Evolutionary conservation across 75 land plant genomes (phyloP).

Genomic region (Cunninghamia lanceolata): DNA sequence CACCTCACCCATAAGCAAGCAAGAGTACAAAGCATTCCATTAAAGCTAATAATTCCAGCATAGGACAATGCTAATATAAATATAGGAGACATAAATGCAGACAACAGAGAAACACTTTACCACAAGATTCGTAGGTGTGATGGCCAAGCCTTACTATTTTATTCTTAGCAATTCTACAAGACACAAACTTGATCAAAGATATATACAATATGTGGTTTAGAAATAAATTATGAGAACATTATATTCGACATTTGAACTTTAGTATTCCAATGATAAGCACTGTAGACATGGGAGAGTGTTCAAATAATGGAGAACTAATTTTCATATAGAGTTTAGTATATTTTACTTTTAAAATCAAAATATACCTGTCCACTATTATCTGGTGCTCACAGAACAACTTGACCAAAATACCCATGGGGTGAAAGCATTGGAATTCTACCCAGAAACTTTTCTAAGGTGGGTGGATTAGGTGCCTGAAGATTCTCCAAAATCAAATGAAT

Average conservation of each 20-base stretch:
- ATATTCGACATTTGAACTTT: background rate
- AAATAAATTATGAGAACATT: background rate
- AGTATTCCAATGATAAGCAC: background rate
- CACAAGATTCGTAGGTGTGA: slow-evolving; percentile 59
- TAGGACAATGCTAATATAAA: background rate
- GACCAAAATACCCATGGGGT: no score
- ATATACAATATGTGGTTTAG: slow-evolving; percentile 47
- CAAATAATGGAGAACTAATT: no score
- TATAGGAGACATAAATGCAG: background rate
- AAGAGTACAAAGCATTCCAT: background rate
- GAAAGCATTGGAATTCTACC: no score
- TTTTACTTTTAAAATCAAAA: no score
- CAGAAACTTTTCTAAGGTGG: no score
- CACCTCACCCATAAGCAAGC: no score
- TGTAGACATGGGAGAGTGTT: no score
- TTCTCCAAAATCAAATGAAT: no score
- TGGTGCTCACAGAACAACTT: no score
- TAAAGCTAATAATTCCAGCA: background rate
- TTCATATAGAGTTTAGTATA: no score
- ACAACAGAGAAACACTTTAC: slow-evolving; percentile 29
- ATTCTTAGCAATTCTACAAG: slow-evolving; percentile 46
- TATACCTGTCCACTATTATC: no score
- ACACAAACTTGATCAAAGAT: slow-evolving; percentile 80
- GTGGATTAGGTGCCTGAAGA: no score
- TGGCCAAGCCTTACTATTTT: slow-evolving; percentile 55